Evolutionary conservation across 2,329 filamentous ascomycete genomes (phyloP), one percentile per base, ranked within the genome.

Genomic region (Chrysoporthe deuterocubensis): DNA sequence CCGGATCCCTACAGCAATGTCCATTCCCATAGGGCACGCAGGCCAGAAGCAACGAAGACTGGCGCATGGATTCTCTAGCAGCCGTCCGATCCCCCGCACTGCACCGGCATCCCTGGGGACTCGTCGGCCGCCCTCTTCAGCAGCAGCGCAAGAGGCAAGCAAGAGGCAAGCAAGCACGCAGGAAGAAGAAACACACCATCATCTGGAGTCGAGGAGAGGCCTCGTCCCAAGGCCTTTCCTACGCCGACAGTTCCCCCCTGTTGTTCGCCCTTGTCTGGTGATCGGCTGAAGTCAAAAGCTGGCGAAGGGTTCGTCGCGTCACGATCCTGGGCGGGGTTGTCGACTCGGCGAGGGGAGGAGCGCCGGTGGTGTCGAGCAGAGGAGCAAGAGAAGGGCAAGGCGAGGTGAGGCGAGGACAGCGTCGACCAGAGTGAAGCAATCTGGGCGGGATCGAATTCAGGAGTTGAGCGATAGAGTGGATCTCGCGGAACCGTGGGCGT

Each of bases 101-200:
- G 26, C 59, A 46, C 42, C 59, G 26, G 42, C 59, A n/a, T 48
- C 59, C 59, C 43, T 48, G 50, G 3, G 6, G 21, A 11, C 8
- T 32, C 50, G 50, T 40, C 43, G 18, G 54, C 42, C 21, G 54
- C n/a, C 40, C 8, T 26, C 40, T 50, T 8, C 48, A 54, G 40
- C 34, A 48, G 32, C 42, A 57, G 54, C 26, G 26, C 50, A 21
- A 8, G 40, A 44, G 40, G 5, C 42, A n/a, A 14, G n/a, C 14
- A 26, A 68, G 64, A 40, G 42, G 62, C 57, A 21, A 42, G 57
- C 57, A 60, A 16, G 40, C 3, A 26, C 7, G 21, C 18, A 44
- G 40, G 21, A 26, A 61, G 56, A 78, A 79, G 73, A 74, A 81
- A 83, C 82, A 76, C 77, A 84, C 82, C 82, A 84, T 84, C 81